Evolutionary conservation across 2,329 filamentous ascomycete species (phyloP).

Genomic region (Colletotrichum sp.): DNA sequence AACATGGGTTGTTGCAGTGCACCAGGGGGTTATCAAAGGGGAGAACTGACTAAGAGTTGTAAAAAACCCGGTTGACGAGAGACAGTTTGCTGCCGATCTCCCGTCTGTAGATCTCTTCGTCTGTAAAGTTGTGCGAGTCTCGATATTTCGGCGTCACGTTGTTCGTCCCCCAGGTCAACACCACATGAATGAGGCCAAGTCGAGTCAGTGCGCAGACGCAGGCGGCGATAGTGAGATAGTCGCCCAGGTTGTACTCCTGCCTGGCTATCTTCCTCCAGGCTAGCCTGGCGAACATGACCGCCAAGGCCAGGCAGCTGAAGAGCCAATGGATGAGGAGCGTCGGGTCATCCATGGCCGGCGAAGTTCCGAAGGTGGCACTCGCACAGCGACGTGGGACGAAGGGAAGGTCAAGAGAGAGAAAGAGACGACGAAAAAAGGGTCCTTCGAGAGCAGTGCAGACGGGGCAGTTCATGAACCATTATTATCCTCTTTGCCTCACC

Average conservation of each 20-base stretch:
- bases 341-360: slow-evolving; percentile 23
- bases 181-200: slow-evolving; percentile 35
- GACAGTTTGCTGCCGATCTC: slow-evolving; percentile 38
- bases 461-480: slow-evolving; percentile 16
- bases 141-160: slow-evolving; percentile 32
- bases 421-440: slow-evolving; percentile 8
- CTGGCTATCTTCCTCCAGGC: slow-evolving; percentile 23
- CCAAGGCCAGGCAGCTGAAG: slow-evolving; percentile 27
- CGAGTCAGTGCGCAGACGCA: slow-evolving; percentile 34
- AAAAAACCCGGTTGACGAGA: slow-evolving; percentile 35
- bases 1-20: background rate
- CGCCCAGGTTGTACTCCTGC: slow-evolving; percentile 25
- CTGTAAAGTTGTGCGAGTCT: slow-evolving; percentile 28
- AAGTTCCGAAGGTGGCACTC: background rate
- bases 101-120: slow-evolving; percentile 34
- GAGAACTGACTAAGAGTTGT: slow-evolving; percentile 37
- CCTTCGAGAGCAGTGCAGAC: background rate
- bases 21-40: background rate
- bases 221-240: slow-evolving; percentile 41
- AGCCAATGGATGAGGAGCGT: slow-evolving; percentile 27
- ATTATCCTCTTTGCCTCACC: background rate
- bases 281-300: slow-evolving; percentile 26
- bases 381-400: background rate
- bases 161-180: slow-evolving; percentile 40
- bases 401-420: background rate